phyloP scores from a whole-genome alignment of 2,329 filamentous ascomycete species.

The Exophiala calicioides region DNA sequence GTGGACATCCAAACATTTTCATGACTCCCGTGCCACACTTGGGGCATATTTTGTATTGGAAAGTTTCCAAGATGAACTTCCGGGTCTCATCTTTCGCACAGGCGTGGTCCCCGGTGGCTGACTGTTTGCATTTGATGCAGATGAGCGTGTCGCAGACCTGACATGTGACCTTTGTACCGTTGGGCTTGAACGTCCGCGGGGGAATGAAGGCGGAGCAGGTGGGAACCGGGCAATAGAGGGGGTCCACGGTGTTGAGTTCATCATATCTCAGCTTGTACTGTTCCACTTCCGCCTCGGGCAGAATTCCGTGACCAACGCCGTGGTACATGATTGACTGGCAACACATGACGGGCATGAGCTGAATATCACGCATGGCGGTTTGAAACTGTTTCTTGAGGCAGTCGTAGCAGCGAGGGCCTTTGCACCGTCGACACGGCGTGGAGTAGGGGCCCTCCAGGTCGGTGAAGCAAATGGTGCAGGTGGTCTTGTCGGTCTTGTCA shows the following conservation, averaged over 20 bases:
- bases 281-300: slow-evolving; percentile 40
- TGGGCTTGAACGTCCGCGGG: slow-evolving; percentile 33
- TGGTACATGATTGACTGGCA: slow-evolving; percentile 50
- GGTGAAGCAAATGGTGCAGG: slow-evolving; percentile 17
- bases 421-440: slow-evolving; percentile 24
- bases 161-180: slow-evolving; percentile 39
- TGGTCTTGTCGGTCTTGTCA: too few species aligned
- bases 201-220: slow-evolving; percentile 53
- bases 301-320: slow-evolving; percentile 39
- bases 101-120: slow-evolving; percentile 38
- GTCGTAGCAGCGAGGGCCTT: slow-evolving; percentile 17
- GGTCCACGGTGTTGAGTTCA: slow-evolving; percentile 49
- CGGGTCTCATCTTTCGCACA: slow-evolving; percentile 38
- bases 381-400: slow-evolving; percentile 22
- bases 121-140: slow-evolving; percentile 47
- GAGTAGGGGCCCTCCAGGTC: slow-evolving; percentile 15
- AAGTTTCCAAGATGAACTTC: slow-evolving; percentile 43
- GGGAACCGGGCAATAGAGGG: slow-evolving; percentile 52
- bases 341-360: slow-evolving; percentile 27
- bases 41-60: slow-evolving; percentile 54
- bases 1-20: slow-evolving; percentile 52
- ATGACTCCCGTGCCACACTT: slow-evolving; percentile 51
- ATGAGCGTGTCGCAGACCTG: slow-evolving; percentile 46
- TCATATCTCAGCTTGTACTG: slow-evolving; percentile 49
- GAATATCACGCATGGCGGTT: slow-evolving; percentile 17